These are phyloP conservation scores for Leccinum angustisporum DNA, from an alignment of 1,284 basidiomycete genomes.

Conservation along the genomic window DNA sequence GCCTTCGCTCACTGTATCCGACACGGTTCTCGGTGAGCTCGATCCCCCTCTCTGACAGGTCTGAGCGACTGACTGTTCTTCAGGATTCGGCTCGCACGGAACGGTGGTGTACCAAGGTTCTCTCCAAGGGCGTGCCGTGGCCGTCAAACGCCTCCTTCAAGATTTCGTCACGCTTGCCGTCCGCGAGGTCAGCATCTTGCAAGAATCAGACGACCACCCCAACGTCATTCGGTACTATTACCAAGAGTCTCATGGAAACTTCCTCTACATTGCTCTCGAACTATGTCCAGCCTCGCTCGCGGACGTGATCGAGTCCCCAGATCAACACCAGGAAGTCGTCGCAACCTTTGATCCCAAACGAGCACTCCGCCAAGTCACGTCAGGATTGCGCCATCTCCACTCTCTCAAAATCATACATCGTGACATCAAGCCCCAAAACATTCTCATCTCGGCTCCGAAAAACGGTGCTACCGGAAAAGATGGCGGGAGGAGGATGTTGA, in stretches of 20 bases:
- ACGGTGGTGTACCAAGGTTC: slow-evolving; percentile 94
- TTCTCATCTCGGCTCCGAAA: slow-evolving; percentile 81
- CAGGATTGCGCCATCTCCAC: slow-evolving; percentile 89
- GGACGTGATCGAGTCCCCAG: slow-evolving; percentile 86
- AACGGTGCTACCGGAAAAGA: slow-evolving; percentile 49
- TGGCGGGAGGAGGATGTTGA: slow-evolving; percentile 80
- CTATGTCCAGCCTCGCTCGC: slow-evolving; percentile 94
- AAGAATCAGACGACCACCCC: slow-evolving; percentile 96
- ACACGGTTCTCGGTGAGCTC: slow-evolving; percentile 71
- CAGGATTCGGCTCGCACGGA: slow-evolving; percentile 95
- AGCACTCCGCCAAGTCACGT: slow-evolving; percentile 85
- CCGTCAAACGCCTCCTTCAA: slow-evolving; percentile 92
- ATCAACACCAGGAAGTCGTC: slow-evolving; percentile 68
- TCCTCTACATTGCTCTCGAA: slow-evolving; percentile 97
- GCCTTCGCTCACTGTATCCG: slow-evolving; percentile 66
- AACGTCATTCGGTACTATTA: slow-evolving; percentile 99
- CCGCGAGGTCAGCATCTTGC: slow-evolving; percentile 91
- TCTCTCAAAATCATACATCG: slow-evolving; percentile 95
- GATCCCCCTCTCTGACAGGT: background rate
- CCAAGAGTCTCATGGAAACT: slow-evolving; percentile 90
- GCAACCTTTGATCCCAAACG: slow-evolving; percentile 82
- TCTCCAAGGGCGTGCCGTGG: slow-evolving; percentile 93
- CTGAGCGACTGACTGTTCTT: background rate
- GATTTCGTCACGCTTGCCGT: slow-evolving; percentile 95
- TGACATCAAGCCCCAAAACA: slow-evolving; percentile 99